Conservation (phyloP, 2,329 filamentous ascomycete species). For the Xylaria arbuscula region DNA sequence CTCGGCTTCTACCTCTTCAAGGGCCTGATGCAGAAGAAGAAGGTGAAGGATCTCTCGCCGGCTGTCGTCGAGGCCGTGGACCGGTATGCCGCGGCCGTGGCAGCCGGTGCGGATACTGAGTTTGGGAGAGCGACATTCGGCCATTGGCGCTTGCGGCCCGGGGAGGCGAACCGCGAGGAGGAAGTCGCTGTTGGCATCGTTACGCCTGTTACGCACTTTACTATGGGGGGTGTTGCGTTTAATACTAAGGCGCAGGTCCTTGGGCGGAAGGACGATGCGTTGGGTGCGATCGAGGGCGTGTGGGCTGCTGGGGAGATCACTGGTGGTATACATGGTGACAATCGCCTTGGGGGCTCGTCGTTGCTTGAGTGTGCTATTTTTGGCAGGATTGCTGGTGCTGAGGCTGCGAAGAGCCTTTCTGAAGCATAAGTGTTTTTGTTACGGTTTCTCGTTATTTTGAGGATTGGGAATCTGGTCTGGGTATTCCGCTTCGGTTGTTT, state of each 20-base stretch:
- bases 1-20: conserved; percentile 73
- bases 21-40: conserved; percentile 67
- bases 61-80: conserved; percentile 57
- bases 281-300: conserved; percentile 63
- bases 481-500: not conserved
- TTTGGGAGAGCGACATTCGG: conserved; percentile 65
- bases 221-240: conserved; percentile 72
- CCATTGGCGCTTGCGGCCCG: conserved; percentile 61
- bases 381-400: conserved; percentile 66
- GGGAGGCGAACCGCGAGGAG: conserved; percentile 59
- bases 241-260: conserved; percentile 65
- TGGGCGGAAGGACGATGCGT: conserved; percentile 50
- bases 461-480: not conserved
- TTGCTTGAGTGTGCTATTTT: conserved; percentile 73
- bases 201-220: conserved; percentile 73
- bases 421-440: not conserved
- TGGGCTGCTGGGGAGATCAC: conserved; percentile 74
- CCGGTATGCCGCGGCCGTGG: conserved; percentile 60
- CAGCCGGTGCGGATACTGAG: conserved; percentile 54
- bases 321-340: conserved; percentile 72
- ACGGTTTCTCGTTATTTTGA: not conserved
- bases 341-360: conserved; percentile 70
- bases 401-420: conserved; percentile 53
- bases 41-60: conserved; percentile 61
- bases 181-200: conserved; percentile 68